Percentiles rank a stretch among this genome's conserved stretches.
Conservation (phyloP, 1,284 basidiomycete species). For the Cystobasidium slooffiae region DNA sequence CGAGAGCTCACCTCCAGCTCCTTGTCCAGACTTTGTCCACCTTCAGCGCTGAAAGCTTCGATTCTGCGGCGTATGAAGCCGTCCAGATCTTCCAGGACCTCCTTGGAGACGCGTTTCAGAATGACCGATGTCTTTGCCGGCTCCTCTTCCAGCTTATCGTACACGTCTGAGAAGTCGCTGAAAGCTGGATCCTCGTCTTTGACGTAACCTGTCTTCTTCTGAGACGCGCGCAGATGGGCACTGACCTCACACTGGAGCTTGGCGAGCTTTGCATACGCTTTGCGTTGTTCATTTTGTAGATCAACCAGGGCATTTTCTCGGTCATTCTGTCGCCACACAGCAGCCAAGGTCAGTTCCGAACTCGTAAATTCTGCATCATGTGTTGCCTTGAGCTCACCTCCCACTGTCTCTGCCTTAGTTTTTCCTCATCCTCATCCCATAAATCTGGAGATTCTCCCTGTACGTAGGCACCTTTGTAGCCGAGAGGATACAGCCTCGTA, state of each 20-base stretch:
- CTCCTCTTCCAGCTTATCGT: constrained; percentile 41
- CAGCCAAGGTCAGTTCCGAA: no score
- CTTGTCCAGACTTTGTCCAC: constrained; percentile 67
- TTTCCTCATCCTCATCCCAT: constrained; percentile 73
- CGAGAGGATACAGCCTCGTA: constrained; percentile 64
- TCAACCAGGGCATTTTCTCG: constrained; percentile 38
- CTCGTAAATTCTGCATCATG: not conserved
- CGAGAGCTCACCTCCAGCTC: constrained; percentile 66
- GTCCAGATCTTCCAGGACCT: constrained; percentile 46
- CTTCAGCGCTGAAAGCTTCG: constrained; percentile 63
- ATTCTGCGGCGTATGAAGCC: constrained; percentile 63
- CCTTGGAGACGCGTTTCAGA: constrained; percentile 45
- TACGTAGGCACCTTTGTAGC: constrained; percentile 60
- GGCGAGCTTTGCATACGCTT: not conserved
- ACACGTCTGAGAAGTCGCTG: constrained; percentile 35
- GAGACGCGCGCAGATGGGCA: not conserved
- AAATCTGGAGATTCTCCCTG: constrained; percentile 65
- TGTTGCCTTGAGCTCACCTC: constrained; percentile 61
- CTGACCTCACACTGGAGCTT: constrained; percentile 1
- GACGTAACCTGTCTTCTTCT: not conserved
- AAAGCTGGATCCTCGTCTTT: constrained; percentile 14
- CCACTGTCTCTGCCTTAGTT: constrained; percentile 67
- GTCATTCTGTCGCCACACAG: constrained; percentile 33
- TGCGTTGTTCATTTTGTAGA: constrained; percentile 19
- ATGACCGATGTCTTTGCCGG: constrained; percentile 40